A percentile compares a stretch with the other conserved stretches of the same genome.
phyloP scores from a whole-genome alignment of 495 filamentous ascomycete genomes.

The Trichoderma gamsii region DNA sequence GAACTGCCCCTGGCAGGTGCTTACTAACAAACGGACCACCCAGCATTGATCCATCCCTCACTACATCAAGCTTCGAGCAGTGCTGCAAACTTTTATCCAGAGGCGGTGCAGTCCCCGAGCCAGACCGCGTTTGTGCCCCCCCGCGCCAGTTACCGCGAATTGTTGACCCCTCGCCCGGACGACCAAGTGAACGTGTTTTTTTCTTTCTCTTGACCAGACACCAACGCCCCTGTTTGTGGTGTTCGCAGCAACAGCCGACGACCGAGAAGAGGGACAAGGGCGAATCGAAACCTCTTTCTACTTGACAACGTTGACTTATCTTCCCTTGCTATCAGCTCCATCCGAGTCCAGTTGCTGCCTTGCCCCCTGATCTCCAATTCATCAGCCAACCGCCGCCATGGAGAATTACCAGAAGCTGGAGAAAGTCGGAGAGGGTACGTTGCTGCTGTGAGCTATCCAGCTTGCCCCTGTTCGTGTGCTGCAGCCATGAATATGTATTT shows the following conservation, averaged over 20 bases:
- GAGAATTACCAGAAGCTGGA: constrained; percentile 99
- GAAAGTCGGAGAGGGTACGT: constrained; percentile 95
- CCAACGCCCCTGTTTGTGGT: not conserved
- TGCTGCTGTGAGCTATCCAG: not conserved
- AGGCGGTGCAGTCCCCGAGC: not conserved
- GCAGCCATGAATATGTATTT: not conserved
- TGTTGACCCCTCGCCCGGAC: constrained; percentile 3
- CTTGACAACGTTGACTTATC: not conserved
- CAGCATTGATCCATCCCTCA: not conserved
- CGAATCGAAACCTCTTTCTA: not conserved
- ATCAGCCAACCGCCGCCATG: constrained; percentile 49
- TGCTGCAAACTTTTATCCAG: not conserved
- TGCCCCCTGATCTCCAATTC: not conserved
- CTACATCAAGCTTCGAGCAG: not conserved
- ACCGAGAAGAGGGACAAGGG: not conserved
- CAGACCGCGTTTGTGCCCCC: constrained; percentile 10
- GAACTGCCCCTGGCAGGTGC: not conserved
- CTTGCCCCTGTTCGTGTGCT: not conserved
- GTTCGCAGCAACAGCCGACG: constrained; percentile 1
- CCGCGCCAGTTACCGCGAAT: not conserved
- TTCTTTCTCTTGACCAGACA: not conserved
- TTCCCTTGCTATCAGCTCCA: not conserved
- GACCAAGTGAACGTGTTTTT: constrained; percentile 2
- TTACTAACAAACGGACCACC: not conserved
- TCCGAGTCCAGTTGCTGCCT: not conserved